These are phyloP conservation scores for Penicillium pancosmium DNA, from an alignment of 495 filamentous ascomycete genomes.

Conservation along the genomic window DNA sequence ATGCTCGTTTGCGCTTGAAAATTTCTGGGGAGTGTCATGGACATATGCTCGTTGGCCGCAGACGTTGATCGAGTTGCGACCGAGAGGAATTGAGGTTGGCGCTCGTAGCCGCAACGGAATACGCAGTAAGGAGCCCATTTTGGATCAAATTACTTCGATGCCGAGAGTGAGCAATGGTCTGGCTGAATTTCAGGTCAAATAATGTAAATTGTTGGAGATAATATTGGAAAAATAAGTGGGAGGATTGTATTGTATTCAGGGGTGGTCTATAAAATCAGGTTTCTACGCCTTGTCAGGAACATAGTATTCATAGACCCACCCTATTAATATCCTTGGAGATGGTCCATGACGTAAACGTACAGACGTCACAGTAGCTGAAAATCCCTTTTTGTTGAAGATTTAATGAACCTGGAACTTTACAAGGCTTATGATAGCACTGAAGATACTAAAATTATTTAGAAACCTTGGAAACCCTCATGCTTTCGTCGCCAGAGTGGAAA, in stretches of 20 bases:
- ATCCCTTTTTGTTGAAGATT: too few species aligned
- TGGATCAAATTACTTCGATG: neutral
- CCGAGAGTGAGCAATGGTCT: neutral
- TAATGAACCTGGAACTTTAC: too few species aligned
- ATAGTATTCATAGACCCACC: neutral
- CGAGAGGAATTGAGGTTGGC: slow-evolving; percentile 7
- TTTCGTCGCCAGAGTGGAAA: too few species aligned
- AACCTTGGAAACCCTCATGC: too few species aligned
- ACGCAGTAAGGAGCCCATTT: slow-evolving; percentile 11
- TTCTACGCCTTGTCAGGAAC: neutral
- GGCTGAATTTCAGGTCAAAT: neutral
- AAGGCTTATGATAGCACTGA: too few species aligned
- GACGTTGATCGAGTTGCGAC: neutral
- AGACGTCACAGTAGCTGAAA: too few species aligned
- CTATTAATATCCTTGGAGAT: neutral
- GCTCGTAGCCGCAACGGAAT: slow-evolving; percentile 1
- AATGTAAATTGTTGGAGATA: neutral
- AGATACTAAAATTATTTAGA: too few species aligned
- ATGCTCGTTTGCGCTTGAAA: neutral
- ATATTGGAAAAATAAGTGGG: neutral
- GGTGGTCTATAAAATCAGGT: neutral
- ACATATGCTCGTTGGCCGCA: neutral
- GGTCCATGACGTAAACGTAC: neutral
- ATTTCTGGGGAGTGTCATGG: slow-evolving; percentile 2
- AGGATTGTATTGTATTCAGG: neutral